A percentile compares a stretch with the other conserved stretches of the same genome.
Conservation (phyloP, 306 rosid species). For the Aeschynomene evenia region DNA sequence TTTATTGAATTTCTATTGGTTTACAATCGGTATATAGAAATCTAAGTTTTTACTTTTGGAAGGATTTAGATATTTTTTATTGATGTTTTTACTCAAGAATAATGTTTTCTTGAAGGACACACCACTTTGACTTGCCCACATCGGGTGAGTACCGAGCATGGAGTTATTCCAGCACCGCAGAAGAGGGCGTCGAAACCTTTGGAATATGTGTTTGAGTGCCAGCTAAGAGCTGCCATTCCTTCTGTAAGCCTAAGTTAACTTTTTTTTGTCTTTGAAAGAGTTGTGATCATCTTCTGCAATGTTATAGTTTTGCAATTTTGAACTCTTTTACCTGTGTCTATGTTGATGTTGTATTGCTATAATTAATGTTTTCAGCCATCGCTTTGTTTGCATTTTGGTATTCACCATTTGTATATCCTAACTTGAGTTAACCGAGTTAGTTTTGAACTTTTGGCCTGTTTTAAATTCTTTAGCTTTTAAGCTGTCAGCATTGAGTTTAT, state of each 20-base stretch:
- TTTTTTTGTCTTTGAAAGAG: neutral
- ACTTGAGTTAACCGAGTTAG: neutral
- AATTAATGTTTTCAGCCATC: neutral
- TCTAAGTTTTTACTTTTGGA: too few relatives aligned
- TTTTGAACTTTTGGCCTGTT: neutral
- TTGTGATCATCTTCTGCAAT: neutral
- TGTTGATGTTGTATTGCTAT: neutral
- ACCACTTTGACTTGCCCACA: constrained; percentile 92
- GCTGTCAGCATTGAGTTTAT: neutral
- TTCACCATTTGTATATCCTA: neutral
- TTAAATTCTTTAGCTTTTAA: neutral
- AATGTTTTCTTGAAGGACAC: constrained; percentile 59
- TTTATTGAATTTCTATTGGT: too few relatives aligned
- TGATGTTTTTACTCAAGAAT: neutral
- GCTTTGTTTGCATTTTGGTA: neutral
- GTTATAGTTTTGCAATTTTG: neutral
- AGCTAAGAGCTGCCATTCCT: constrained; percentile 57
- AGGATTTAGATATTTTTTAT: too few relatives aligned
- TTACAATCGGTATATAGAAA: too few relatives aligned
- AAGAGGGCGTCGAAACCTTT: constrained; percentile 58
- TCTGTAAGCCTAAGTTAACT: constrained; percentile 41
- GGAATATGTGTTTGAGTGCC: constrained; percentile 82
- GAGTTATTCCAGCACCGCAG: constrained; percentile 79
- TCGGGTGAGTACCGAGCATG: constrained; percentile 73
- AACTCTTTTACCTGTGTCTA: constrained; percentile 4